Conservation (phyloP, 306 rosid genomes). For the Vicia villosa region DNA sequence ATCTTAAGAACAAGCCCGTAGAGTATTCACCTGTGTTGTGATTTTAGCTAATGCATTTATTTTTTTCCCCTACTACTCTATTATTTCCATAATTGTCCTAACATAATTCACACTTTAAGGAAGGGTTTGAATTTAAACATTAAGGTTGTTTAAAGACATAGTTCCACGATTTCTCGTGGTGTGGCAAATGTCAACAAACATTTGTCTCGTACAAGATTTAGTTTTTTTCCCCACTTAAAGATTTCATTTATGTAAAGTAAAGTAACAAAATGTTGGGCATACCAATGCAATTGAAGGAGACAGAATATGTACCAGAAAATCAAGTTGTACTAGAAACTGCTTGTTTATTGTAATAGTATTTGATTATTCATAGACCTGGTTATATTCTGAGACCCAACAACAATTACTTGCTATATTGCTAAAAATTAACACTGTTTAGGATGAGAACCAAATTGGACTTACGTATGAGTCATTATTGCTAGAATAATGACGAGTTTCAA, state of each 20-base stretch:
- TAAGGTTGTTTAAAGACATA: not conserved
- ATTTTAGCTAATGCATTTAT: not conserved
- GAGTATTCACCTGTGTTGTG: not conserved
- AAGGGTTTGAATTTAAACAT: not conserved
- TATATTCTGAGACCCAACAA: not conserved
- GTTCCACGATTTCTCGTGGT: not conserved
- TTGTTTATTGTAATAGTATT: not conserved
- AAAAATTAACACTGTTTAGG: not conserved
- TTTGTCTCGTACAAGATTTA: constrained; percentile 9
- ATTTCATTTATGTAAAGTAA: not conserved
- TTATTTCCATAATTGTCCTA: not conserved
- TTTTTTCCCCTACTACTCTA: not conserved
- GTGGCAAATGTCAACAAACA: constrained; percentile 7
- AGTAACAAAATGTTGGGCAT: not conserved
- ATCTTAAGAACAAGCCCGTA: not conserved
- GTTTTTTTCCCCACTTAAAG: not conserved
- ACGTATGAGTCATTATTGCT: not conserved
- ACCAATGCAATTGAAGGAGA: not conserved
- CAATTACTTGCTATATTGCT: not conserved
- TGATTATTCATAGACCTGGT: not conserved
- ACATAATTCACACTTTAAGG: constrained; percentile 2
- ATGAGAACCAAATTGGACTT: not conserved
- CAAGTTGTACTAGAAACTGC: not conserved
- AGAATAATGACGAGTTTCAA: constrained; percentile 12
- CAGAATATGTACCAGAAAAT: not conserved